Evolutionary conservation across 768 basidiomycete species (phyloP), one percentile per base, ranked within the genome.

Genomic region (Stropharia rugosoannulata): DNA sequence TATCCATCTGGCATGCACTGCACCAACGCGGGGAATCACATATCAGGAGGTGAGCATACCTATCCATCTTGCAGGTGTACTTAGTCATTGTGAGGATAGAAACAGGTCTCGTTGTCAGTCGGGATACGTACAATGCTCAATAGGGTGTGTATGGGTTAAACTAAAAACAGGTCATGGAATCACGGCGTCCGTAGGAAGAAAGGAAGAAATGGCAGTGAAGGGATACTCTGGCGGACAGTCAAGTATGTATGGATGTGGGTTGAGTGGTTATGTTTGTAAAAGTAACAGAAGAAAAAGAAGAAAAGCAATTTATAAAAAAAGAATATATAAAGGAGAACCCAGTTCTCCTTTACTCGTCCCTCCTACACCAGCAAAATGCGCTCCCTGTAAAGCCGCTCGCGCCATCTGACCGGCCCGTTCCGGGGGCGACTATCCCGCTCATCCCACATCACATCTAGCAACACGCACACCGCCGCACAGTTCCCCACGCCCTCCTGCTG

Each of bases 371-470:
- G 58, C 19, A 92, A 84, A 43, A 92, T 80, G 50, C 80, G 68
- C 18, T 70, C 67, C 32, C 76, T 68, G 25, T 70, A 74, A 70
- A 90, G 77, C 13, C 76, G 72, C 54, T 76, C 70, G 36, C 87
- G 78, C 89, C 90, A 93, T 57, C 76, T 75, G 43, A 91, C 83
- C 10, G 77, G 70, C 38, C 62, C 67, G 6, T 54, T 62, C 15
- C 51, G 60, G 51, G 58, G 43, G 50, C 51, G 42, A 13, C 1
- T 43, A 13, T 72, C 71, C 37, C 79, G 73, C 27, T 72, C 63
- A 1, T 56, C 50, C 90, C 90, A 91, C 48, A 93, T 79, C 37
- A 69, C 58, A 48, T 76, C 68, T 66, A 93, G 78, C 59, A 92
- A 70, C 12, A 58, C 49, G 42, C 69, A 70, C 32, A 87, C 83